Evolutionary conservation across 345 rosid species (phyloP).

Genomic region (Aethionema arabicum): DNA sequence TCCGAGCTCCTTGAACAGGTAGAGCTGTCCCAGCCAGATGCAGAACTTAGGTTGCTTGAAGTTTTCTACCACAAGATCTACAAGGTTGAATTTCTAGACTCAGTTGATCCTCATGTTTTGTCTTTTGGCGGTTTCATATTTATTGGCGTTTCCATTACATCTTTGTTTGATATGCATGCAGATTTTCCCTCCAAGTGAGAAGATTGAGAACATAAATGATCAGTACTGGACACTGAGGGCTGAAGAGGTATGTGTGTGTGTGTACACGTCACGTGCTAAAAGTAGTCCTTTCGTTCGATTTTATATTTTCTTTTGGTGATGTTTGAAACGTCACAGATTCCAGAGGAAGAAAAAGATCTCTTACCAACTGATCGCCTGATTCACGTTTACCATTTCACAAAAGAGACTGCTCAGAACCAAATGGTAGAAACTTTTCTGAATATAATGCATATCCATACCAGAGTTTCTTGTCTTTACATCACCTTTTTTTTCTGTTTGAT

Average conservation of each 20-base stretch:
- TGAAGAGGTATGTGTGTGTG: conserved; percentile 67
- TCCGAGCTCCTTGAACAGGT: conserved; percentile 54
- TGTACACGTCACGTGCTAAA: conserved; percentile 4
- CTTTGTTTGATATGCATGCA: conserved; percentile 31
- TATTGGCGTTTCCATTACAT: no score
- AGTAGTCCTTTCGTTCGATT: neutral
- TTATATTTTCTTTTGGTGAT: conserved; percentile 11
- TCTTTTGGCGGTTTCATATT: neutral
- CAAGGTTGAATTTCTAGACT: conserved; percentile 49
- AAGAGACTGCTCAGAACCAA: conserved; percentile 73
- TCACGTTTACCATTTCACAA: conserved; percentile 86
- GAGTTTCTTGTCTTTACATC: neutral
- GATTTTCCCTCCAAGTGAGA: conserved; percentile 85
- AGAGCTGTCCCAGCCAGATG: conserved; percentile 82
- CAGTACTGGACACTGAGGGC: conserved; percentile 98
- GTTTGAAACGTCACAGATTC: conserved; percentile 49
- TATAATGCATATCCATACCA: no score
- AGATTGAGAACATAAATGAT: conserved; percentile 94
- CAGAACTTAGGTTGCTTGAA: conserved; percentile 92
- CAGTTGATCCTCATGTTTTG: conserved; percentile 15
- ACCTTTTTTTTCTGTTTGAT: conserved; percentile 4
- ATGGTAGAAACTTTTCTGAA: no score
- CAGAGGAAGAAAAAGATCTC: conserved; percentile 85
- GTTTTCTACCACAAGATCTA: conserved; percentile 94
- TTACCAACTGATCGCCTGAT: conserved; percentile 79